These are phyloP conservation scores for Tanozyma kutaoensis DNA, from an alignment of 805 yeast species.

Conservation along the genomic window DNA sequence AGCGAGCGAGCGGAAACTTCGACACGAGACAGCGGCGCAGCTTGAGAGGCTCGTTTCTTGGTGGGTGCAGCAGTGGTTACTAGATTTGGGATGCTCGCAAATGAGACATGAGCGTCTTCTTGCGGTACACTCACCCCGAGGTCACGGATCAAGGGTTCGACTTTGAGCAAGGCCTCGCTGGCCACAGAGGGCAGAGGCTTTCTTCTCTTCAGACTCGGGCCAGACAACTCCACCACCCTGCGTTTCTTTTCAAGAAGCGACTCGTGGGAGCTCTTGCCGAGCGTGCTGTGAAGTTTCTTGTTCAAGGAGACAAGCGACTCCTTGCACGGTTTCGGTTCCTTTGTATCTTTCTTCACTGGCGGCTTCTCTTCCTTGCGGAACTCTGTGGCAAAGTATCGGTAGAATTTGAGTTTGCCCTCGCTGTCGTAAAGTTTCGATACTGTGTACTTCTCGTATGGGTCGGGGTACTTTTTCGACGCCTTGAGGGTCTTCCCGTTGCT, in stretches of 20 bases:
- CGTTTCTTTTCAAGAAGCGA: conserved; percentile 9
- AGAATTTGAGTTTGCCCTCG: conserved; percentile 62
- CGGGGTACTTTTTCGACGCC: conserved; percentile 12
- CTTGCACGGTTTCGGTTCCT: conserved; percentile 1
- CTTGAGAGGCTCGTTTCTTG: too few species aligned
- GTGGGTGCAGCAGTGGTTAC: too few species aligned
- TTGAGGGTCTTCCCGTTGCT: conserved; percentile 14
- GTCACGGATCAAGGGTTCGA: too few species aligned
- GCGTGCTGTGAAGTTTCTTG: conserved; percentile 6
- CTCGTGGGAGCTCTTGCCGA: conserved; percentile 14
- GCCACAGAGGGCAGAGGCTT: too few species aligned
- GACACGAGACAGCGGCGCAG: too few species aligned
- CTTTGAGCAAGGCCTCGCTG: too few species aligned
- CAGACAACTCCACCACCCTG: too few species aligned
- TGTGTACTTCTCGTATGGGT: conserved; percentile 11
- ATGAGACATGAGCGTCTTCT: too few species aligned
- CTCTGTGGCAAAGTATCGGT: conserved; percentile 32
- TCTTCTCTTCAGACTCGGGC: too few species aligned
- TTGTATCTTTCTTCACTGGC: conserved; percentile 3
- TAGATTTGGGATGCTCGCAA: too few species aligned
- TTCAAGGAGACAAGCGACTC: conserved; percentile 6
- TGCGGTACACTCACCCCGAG: too few species aligned
- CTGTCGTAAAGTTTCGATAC: conserved; percentile 57
- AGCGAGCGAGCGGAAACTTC: too few species aligned
- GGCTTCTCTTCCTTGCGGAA: conserved; percentile 5